Conservation (phyloP, 495 filamentous ascomycete genomes). For the Penicillium angulare region DNA sequence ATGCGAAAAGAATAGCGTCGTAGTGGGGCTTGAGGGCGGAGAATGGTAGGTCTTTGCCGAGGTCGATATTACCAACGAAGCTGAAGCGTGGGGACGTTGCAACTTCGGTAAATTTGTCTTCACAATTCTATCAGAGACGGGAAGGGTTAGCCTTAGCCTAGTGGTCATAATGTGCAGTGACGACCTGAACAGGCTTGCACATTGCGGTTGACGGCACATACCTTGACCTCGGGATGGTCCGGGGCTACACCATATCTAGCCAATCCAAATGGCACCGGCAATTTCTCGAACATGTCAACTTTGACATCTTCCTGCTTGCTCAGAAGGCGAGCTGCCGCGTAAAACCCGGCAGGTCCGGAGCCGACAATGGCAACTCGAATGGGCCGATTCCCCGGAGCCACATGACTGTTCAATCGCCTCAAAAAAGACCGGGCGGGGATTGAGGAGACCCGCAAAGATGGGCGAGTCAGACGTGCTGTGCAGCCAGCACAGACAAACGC, state of each 20-base stretch:
- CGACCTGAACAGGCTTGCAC: background rate
- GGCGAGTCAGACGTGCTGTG: conserved; percentile 21
- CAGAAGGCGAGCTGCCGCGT: conserved; percentile 83
- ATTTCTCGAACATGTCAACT: conserved; percentile 94
- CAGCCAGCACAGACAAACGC: conserved; percentile 36
- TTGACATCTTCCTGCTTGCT: conserved; percentile 65
- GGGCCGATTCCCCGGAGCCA: conserved; percentile 46
- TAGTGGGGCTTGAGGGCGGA: conserved; percentile 73
- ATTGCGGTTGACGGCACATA: conserved; percentile 30
- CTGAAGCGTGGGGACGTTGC: conserved; percentile 78
- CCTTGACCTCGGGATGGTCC: conserved; percentile 98
- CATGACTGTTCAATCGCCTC: conserved; percentile 33
- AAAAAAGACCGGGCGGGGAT: conserved; percentile 4
- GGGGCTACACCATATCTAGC: conserved; percentile 93
- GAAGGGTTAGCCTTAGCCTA: background rate
- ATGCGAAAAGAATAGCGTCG: conserved; percentile 88
- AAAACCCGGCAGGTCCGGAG: conserved; percentile 95
- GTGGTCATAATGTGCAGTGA: background rate
- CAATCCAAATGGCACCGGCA: conserved; percentile 90
- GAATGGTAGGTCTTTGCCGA: conserved; percentile 74
- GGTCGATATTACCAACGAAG: conserved; percentile 84
- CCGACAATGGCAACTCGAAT: conserved; percentile 86
- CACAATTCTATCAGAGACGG: conserved; percentile 67
- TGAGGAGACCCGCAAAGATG: conserved; percentile 4
- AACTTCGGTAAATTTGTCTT: conserved; percentile 88